Conservation (phyloP, 495 filamentous ascomycete genomes). For the Hypoxylon subgilvum region DNA sequence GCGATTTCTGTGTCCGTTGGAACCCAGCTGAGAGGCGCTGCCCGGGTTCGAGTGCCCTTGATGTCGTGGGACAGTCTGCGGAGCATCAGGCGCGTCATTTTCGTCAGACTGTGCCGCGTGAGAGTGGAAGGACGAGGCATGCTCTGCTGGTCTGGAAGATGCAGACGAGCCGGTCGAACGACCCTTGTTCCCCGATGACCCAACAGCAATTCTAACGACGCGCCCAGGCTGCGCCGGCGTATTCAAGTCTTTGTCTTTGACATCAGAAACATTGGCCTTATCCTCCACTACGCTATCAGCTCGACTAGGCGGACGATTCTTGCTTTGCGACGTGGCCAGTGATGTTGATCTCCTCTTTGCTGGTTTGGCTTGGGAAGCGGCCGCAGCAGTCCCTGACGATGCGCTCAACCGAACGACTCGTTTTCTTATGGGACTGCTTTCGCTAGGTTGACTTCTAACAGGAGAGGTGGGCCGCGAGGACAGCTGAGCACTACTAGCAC, state of each 20-base stretch:
- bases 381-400: constrained; percentile 40
- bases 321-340: constrained; percentile 39
- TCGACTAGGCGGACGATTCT: constrained; percentile 43
- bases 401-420: constrained; percentile 66
- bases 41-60: constrained; percentile 43
- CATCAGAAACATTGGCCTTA: constrained; percentile 32
- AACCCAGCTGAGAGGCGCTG: constrained; percentile 57
- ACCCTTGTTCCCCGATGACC: constrained; percentile 49
- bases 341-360: constrained; percentile 46
- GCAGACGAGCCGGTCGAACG: constrained; percentile 51
- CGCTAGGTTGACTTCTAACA: constrained; percentile 40
- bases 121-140: constrained; percentile 32
- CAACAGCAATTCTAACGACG: constrained; percentile 64
- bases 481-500: constrained; percentile 47
- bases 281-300: constrained; percentile 44
- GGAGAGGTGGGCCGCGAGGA: constrained; percentile 48
- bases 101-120: constrained; percentile 39
- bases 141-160: constrained; percentile 45
- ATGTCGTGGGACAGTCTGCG: constrained; percentile 48
- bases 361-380: constrained; percentile 38
- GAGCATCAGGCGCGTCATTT: constrained; percentile 48
- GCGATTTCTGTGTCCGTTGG: constrained; percentile 55
- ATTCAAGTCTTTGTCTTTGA: constrained; percentile 60
- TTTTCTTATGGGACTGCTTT: constrained; percentile 52
- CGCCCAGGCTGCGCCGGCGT: constrained; percentile 70